phyloP scores from a whole-genome alignment of 805 yeast genomes.

The Cyberlindnera suaveolens region DNA sequence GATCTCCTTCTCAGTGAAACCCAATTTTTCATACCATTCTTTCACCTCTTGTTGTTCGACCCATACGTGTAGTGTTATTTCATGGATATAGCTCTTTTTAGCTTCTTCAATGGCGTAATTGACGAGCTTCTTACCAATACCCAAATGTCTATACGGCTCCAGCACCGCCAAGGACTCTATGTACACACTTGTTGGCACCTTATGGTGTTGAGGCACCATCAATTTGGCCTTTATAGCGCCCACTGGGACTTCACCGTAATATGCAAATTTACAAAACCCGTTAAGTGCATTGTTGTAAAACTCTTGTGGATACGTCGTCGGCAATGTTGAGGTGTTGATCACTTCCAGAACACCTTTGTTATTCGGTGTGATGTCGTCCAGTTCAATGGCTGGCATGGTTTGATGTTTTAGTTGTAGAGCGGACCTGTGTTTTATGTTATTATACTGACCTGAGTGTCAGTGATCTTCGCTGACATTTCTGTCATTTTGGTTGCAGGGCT shows the following conservation, averaged over 20 bases:
- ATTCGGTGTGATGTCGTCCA: conserved; percentile 55
- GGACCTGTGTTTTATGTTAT: too few relatives aligned
- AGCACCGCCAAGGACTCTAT: conserved; percentile 66
- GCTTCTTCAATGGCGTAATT: conserved; percentile 53
- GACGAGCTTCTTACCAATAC: conserved; percentile 57
- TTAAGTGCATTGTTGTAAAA: conserved; percentile 48
- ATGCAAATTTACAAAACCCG: conserved; percentile 52
- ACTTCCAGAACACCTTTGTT: conserved; percentile 54
- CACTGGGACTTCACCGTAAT: conserved; percentile 72
- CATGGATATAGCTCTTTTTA: conserved; percentile 45
- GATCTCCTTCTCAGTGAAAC: conserved; percentile 36
- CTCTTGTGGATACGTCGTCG: conserved; percentile 41
- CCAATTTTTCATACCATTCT: conserved; percentile 46
- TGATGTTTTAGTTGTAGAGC: not conserved
- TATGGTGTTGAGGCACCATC: conserved; percentile 37
- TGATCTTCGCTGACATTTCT: too few relatives aligned
- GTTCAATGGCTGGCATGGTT: conserved; percentile 29
- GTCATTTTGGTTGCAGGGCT: too few relatives aligned
- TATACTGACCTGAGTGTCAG: too few relatives aligned
- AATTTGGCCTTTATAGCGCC: conserved; percentile 63
- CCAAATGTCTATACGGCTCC: conserved; percentile 51
- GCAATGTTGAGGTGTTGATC: conserved; percentile 48
- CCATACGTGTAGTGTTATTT: conserved; percentile 49
- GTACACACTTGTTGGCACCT: conserved; percentile 50
- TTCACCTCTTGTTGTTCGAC: conserved; percentile 34